Conservation (phyloP, 345 rosid genomes). For the Microcos paniculata region DNA sequence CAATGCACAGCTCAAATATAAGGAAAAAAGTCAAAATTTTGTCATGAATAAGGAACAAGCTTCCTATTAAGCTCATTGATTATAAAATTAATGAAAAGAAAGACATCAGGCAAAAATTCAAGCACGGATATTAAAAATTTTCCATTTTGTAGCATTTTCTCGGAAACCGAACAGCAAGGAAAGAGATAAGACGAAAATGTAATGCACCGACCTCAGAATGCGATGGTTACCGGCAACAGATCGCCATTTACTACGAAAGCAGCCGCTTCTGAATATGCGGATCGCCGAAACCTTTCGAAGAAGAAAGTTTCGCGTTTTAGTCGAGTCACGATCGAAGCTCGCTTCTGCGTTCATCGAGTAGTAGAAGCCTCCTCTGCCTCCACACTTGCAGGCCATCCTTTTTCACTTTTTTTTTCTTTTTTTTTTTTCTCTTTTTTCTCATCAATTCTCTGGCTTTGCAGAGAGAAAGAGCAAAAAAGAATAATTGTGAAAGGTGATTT, state of each 20-base stretch:
- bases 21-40: neutral
- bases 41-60: neutral
- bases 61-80: neutral
- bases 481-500: slow-evolving; percentile 1
- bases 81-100: neutral
- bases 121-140: neutral
- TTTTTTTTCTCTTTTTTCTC: neutral
- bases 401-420: neutral
- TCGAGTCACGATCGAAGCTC: slow-evolving; percentile 32
- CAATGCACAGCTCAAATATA: slow-evolving; percentile 6
- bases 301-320: slow-evolving; percentile 32
- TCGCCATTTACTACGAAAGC: slow-evolving; percentile 36
- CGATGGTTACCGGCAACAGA: slow-evolving; percentile 39
- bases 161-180: neutral
- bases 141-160: neutral
- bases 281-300: slow-evolving; percentile 48
- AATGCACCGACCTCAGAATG: slow-evolving; percentile 42
- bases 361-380: slow-evolving; percentile 34
- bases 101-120: too few species aligned
- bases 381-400: slow-evolving; percentile 48
- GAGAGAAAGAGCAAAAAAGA: slow-evolving; percentile 5
- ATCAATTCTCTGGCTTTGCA: slow-evolving; percentile 13
- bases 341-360: slow-evolving; percentile 31
- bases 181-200: neutral
- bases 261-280: slow-evolving; percentile 40